A percentile compares a stretch with the other conserved stretches of the same genome.
Evolutionary conservation across 2,329 filamentous ascomycete species (phyloP).

Genomic region (Fusarium sacchari): DNA sequence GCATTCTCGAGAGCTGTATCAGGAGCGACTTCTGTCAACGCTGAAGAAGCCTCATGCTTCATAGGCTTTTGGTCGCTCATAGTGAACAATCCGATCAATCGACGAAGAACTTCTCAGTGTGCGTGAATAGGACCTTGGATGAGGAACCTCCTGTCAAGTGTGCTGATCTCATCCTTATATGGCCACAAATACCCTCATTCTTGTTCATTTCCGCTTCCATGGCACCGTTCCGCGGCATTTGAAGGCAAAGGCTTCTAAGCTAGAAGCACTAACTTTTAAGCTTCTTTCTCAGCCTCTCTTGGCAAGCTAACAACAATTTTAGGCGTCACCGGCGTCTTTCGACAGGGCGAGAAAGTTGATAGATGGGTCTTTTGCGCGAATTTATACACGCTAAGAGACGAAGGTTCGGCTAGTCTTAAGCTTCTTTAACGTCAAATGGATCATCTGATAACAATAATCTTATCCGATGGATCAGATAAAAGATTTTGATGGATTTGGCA

Average conservation of each 20-base stretch:
- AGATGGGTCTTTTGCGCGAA: background rate
- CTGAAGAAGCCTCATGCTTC: background rate
- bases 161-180: background rate
- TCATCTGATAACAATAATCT: background rate
- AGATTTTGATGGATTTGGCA: background rate
- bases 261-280: background rate
- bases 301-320: background rate
- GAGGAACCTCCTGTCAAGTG: fast-evolving
- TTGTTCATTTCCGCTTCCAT: fast-evolving
- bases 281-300: background rate
- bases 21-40: fast-evolving
- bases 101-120: fast-evolving
- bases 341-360: background rate
- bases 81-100: fast-evolving
- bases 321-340: fast-evolving
- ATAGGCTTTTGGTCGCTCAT: fast-evolving
- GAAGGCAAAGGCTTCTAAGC: background rate
- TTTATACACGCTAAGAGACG: background rate
- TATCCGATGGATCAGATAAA: background rate
- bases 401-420: background rate
- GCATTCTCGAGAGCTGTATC: fast-evolving
- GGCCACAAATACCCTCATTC: background rate
- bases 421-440: background rate
- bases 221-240: background rate
- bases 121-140: fast-evolving